Percentiles rank a stretch among this genome's conserved stretches.
These are phyloP conservation scores for Funneliformis caledonium DNA, from an alignment of 371 early-diverging fungal species.

Conservation along the genomic window DNA sequence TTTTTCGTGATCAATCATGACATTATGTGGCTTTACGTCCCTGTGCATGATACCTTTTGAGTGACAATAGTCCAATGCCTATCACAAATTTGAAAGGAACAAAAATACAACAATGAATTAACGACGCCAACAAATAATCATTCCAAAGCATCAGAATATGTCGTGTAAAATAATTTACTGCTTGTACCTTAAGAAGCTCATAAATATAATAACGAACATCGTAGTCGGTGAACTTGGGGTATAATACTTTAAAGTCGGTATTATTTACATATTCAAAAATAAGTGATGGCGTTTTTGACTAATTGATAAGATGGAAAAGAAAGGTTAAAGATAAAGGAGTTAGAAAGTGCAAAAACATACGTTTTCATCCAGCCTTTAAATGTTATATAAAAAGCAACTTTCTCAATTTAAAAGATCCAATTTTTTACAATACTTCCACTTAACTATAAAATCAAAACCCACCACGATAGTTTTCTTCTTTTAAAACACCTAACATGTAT, in stretches of 20 bases:
- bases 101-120: not conserved
- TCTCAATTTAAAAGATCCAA: not conserved
- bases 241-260: slow-evolving; percentile 76
- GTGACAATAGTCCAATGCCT: slow-evolving; percentile 98
- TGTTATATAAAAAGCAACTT: not conserved
- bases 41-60: slow-evolving; percentile 99
- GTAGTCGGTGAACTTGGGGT: slow-evolving; percentile 83
- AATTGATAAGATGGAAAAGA: slow-evolving; percentile 25
- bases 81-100: not conserved
- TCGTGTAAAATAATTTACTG: not conserved
- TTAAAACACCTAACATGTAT: not conserved
- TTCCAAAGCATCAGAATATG: not conserved
- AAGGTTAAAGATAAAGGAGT: not conserved
- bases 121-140: not conserved
- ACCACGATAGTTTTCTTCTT: not conserved
- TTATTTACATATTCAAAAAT: slow-evolving; percentile 97
- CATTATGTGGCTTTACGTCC: slow-evolving; percentile 99
- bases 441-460: not conserved
- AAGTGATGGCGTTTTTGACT: slow-evolving; percentile 94
- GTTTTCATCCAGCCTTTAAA: too few relatives aligned
- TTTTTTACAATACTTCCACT: not conserved
- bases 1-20: slow-evolving; percentile 98
- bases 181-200: slow-evolving; percentile 89
- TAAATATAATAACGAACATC: slow-evolving; percentile 97
- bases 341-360: too few relatives aligned